Evolutionary conservation across 768 basidiomycete genomes (phyloP), one percentile per base, ranked within the genome.

Genomic region (Auricularia heimuer): DNA sequence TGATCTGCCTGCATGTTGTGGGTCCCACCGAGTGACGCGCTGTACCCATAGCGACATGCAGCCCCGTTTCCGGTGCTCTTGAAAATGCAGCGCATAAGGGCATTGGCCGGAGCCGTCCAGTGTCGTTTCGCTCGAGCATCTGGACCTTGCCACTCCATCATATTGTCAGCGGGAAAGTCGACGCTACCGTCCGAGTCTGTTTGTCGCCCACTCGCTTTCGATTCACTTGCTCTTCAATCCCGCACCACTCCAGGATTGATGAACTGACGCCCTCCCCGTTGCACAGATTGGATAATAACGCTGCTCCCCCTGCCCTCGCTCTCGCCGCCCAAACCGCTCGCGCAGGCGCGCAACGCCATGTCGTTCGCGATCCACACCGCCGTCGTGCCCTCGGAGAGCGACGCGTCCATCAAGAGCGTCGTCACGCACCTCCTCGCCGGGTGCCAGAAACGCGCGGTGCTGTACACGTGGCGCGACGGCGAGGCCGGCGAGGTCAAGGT

Each of bases 381-480:
- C 35, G 77, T 93, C 35, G 79, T 85, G 66, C 75, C 83, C 65
- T 63, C 76, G 3, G 66, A 74, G 21, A 69, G 73, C 2, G 71
- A 75, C 44, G 73, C 71, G 33, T 71, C 65, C 6, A 62, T 65
- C 3, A 63, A 65, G 39, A 81, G 81, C 3, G 74, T 87, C 29
- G 78, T 91, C n/a, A 93, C 93, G 0, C 81, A 82, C 64, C 81
- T 99, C 16, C 80, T 92, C 12, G 81, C 97, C 3, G 96, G 94
- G 34, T 97, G 95, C 73, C 78, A 89, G 67, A 82, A 93, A 68
- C 92, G 87, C 72, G 84, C 91, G 6, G 87, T 94, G 0, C 76
- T 97, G 16, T 94, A 94, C 73, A 82, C 84, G 7, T 95, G 94
- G 89, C 87, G 82, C 67, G 92, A 94, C 70, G 90, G 92, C 18